A percentile compares a stretch with the other conserved stretches of the same genome.
These are phyloP conservation scores for Beauveria scarabaeidicola DNA, from an alignment of 2,329 filamentous ascomycete species.

Conservation along the genomic window DNA sequence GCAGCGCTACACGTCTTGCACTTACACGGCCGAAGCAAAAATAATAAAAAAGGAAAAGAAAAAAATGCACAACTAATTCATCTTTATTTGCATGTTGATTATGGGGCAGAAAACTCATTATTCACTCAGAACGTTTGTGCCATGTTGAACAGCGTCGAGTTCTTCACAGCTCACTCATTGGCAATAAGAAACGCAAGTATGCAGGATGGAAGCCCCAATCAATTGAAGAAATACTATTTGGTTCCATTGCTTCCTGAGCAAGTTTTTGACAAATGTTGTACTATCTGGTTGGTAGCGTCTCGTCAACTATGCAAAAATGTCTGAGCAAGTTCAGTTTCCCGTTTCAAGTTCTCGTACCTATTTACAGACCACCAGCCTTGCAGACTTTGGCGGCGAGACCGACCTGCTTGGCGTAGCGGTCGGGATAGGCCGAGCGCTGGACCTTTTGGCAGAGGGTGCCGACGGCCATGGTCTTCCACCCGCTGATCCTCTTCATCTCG, in stretches of 20 bases:
- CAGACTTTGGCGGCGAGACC: conserved; percentile 14
- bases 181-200: background rate
- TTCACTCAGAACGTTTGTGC: too few species aligned
- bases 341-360: background rate
- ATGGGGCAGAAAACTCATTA: too few species aligned
- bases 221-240: background rate
- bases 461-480: conserved; percentile 16
- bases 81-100: too few species aligned
- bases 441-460: conserved; percentile 18
- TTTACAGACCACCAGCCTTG: conserved; percentile 14
- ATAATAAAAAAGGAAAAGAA: too few species aligned
- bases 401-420: conserved; percentile 14
- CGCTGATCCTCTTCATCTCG: conserved; percentile 15
- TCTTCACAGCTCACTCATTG: too few species aligned
- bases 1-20: background rate
- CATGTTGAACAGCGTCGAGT: too few species aligned
- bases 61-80: too few species aligned
- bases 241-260: background rate
- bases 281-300: background rate
- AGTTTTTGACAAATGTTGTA: background rate
- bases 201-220: background rate
- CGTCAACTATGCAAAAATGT: background rate
- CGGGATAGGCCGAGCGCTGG: conserved; percentile 17
- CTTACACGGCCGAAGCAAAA: background rate
- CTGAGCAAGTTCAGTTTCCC: background rate